Base-by-base conservation (phyloP, 179 eudicot genomes). In the Amaranthus tricolor region DNA sequence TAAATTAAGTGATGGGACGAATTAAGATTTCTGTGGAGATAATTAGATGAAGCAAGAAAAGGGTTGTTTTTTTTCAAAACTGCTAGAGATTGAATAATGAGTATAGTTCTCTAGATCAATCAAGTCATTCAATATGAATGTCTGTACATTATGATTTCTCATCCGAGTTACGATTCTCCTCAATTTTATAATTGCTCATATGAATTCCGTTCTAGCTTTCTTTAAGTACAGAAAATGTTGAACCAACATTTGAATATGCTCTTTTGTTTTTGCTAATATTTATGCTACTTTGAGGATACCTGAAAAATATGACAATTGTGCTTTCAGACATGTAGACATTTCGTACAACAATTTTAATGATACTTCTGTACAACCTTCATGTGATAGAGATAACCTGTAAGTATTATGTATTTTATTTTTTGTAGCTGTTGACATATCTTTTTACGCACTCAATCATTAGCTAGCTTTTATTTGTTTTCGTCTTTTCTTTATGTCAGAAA, bases 321-420 rank as follows among this genome's bases (percentile, higher is more conserved):
- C 53, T 50, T 72, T 61, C 77, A 80, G 79, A 13, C 8, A 13
- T 13, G 68, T 71, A 43, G 86, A 83, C 70, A 79, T 83, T 77
- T 83, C 86, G 1, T 83, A 83, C 73, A 83, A 83, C 62, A 68
- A 66, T n/a, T 76, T 83, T n/a, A 20, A 73, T 19, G 65, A 56
- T 53, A 44, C 20, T 10, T 55, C 49, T 51, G 65, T 55, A 43
- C 45, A 70, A 43, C 1, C 60, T 62, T 71, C 70, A 49, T 78
- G 81, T 43, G 16, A 8, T 59, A 56, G 0, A 62, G 54, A 17
- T 0, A 77, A 44, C 53, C 61, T 77, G 84, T 77, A 57, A 77
- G 80, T 50, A 53, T 73, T 44, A n/a, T 62, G 31, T 12, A 1
- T 20, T 73, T 31, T 21, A 51, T 15, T 15, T 9, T 73, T 8